A percentile compares a stretch with the other conserved stretches of the same genome.
Evolutionary conservation across 805 yeast genomes (phyloP).

Genomic region (Metschnikowia reukaufii): DNA sequence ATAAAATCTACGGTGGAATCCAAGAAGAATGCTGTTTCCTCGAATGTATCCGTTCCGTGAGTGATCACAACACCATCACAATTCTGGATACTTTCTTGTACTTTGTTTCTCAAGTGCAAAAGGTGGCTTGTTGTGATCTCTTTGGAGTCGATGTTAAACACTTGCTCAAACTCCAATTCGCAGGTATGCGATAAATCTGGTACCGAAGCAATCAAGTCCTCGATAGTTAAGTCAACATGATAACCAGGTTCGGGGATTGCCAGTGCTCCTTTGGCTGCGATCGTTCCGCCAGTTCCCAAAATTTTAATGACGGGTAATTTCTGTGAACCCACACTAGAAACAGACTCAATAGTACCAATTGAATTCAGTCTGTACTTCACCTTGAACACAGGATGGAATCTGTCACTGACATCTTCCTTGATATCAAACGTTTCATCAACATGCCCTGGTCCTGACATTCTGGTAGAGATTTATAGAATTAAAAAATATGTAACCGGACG

Average conservation of each 20-base stretch:
- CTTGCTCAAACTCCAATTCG: constrained; percentile 60
- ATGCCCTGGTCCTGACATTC: constrained; percentile 1
- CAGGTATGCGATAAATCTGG: constrained; percentile 58
- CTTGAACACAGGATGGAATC: constrained; percentile 34
- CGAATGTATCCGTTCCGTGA: constrained; percentile 71
- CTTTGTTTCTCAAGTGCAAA: constrained; percentile 45
- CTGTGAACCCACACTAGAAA: constrained; percentile 17
- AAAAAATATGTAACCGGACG: background rate
- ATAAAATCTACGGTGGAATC: constrained; percentile 44
- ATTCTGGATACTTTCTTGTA: constrained; percentile 42
- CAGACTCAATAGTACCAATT: constrained; percentile 21
- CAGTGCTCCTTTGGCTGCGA: constrained; percentile 51
- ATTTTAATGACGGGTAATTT: constrained; percentile 43
- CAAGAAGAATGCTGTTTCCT: constrained; percentile 65
- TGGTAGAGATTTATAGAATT: background rate
- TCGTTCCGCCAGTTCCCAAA: constrained; percentile 60
- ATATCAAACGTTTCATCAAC: constrained; percentile 18
- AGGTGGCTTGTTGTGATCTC: constrained; percentile 51
- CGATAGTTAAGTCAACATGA: constrained; percentile 47
- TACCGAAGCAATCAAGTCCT: constrained; percentile 41
- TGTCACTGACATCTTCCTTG: constrained; percentile 26
- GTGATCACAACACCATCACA: constrained; percentile 64
- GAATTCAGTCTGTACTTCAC: constrained; percentile 39
- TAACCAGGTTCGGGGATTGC: constrained; percentile 55
- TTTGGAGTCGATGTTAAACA: constrained; percentile 61